A percentile compares a stretch with the other conserved stretches of the same genome.
These are phyloP conservation scores for Cladosporium colombiae DNA, from an alignment of 2,329 filamentous ascomycete species.

Conservation along the genomic window DNA sequence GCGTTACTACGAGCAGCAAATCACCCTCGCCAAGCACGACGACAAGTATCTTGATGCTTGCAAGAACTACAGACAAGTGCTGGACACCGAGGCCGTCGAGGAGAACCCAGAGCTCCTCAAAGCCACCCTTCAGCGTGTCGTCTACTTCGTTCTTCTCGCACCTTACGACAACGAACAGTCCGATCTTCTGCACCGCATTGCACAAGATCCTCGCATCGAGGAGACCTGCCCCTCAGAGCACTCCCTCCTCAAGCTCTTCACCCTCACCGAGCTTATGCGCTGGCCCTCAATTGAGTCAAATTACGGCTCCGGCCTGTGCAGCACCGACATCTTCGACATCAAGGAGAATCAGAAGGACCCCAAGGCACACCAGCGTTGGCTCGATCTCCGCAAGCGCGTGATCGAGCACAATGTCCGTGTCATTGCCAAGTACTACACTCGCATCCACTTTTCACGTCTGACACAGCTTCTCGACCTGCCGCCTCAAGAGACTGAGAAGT, in stretches of 20 bases:
- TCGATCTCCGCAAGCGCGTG: conserved; percentile 93
- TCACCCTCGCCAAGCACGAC: conserved; percentile 92
- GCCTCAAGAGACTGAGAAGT: conserved; percentile 97
- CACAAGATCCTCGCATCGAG: conserved; percentile 74
- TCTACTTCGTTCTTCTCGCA: conserved; percentile 95
- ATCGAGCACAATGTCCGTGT: conserved; percentile 99
- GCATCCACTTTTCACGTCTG: conserved; percentile 87
- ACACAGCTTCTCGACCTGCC: conserved; percentile 88
- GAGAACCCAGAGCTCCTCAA: conserved; percentile 82
- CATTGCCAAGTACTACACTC: conserved; percentile 97
- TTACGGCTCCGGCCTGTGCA: conserved; percentile 84
- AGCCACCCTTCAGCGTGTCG: conserved; percentile 85
- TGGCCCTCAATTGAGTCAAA: conserved; percentile 91
- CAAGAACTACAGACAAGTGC: conserved; percentile 95
- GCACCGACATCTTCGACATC: conserved; percentile 81
- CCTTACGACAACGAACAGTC: conserved; percentile 99
- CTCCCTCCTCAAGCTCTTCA: conserved; percentile 89
- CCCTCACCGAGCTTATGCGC: conserved; percentile 93
- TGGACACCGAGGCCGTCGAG: conserved; percentile 94
- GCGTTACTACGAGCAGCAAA: conserved; percentile 95
- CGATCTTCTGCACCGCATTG: conserved; percentile 90
- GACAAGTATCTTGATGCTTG: conserved; percentile 96
- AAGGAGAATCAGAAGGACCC: conserved; percentile 64
- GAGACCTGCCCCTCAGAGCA: conserved; percentile 64
- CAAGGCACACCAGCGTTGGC: conserved; percentile 84